Conservation (phyloP, 257 asterid species). For the Cinchona pubescens region DNA sequence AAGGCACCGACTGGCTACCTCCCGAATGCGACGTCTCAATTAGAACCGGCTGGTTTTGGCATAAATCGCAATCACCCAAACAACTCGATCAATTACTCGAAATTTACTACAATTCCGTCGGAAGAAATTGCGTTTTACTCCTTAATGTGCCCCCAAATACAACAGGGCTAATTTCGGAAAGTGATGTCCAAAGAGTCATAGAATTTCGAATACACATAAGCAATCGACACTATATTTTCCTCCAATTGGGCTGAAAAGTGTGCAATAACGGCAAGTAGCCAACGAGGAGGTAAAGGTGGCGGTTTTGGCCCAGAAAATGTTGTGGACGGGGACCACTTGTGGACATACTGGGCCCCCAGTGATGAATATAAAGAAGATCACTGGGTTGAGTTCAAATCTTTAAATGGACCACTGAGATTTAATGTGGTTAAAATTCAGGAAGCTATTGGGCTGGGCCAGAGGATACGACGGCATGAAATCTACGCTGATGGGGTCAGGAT, state of each 20-base stretch:
- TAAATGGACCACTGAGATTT: slow-evolving; percentile 38
- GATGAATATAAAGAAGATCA: slow-evolving; percentile 36
- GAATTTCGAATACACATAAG: slow-evolving; percentile 59
- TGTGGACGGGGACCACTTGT: slow-evolving; percentile 64
- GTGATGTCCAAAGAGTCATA: slow-evolving; percentile 54
- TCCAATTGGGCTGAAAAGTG: slow-evolving; percentile 50
- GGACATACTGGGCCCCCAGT: slow-evolving; percentile 88
- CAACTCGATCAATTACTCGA: slow-evolving; percentile 49
- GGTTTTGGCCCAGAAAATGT: slow-evolving; percentile 59
- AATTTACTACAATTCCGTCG: slow-evolving; percentile 90
- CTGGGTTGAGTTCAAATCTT: slow-evolving; percentile 66
- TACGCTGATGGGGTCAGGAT: slow-evolving; percentile 51
- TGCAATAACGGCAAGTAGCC: slow-evolving; percentile 51
- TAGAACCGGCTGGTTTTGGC: slow-evolving; percentile 93
- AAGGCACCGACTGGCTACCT: slow-evolving; percentile 83
- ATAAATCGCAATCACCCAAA: slow-evolving; percentile 67
- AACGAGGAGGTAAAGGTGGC: slow-evolving; percentile 52
- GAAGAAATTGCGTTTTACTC: slow-evolving; percentile 74
- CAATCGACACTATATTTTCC: slow-evolving; percentile 56
- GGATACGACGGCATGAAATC: slow-evolving; percentile 55
- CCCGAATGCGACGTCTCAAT: slow-evolving; percentile 95
- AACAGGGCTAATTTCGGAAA: slow-evolving; percentile 61
- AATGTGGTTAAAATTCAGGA: slow-evolving; percentile 87
- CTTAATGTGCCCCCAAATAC: slow-evolving; percentile 88
- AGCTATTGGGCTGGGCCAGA: slow-evolving; percentile 85